Evolutionary conservation across 768 basidiomycete species (phyloP), one percentile per base, ranked within the genome.

Genomic region (Russula emetica): DNA sequence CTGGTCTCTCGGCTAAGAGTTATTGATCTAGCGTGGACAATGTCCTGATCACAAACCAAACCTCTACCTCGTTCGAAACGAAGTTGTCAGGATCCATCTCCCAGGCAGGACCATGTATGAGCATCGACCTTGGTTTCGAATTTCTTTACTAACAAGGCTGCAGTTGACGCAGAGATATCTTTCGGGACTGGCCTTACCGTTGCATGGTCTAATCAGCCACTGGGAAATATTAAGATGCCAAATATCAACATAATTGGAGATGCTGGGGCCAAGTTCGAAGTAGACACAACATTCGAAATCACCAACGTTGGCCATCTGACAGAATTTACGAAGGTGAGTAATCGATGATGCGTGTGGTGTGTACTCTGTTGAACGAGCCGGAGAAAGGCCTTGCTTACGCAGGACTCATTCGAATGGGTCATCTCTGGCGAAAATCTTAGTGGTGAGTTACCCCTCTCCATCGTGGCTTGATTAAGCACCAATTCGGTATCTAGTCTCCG

Each of bases 51-150:
- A 78, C 77, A 20, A 72, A 86, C 66, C 82, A 87, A 10, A 71
- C 80, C 62, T 76, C 83, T 71, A 77, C 76, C 11, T 80, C 83
- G 16, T 90, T 90, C 68, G 77, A 84, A 82, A 75, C 70, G 75
- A 69, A 61, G 55, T 72, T 90, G 60, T 82, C 79, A 36, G 88
- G 88, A 26, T 80, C 78, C 30, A 87, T 90, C 66, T 81, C 79
- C 16, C 83, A 88, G 56, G 82, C 88, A 32, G 88, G 88, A 18
- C 88, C 88, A 49, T 90, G 87, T 88, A 73, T 62, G 85, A 73
- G 16, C 20, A 38, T 36, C 51, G 34, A 62, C 34, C 30, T 26
- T n/a, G 14, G 22, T 22, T 7, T 38, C 16, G 16, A 42, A 4
- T 4, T 36, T 18, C 7, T 5, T 52, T 30, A 51, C 34, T 66